Conservation (phyloP, 306 rosid genomes). For the Casuarina equisetifolia region DNA sequence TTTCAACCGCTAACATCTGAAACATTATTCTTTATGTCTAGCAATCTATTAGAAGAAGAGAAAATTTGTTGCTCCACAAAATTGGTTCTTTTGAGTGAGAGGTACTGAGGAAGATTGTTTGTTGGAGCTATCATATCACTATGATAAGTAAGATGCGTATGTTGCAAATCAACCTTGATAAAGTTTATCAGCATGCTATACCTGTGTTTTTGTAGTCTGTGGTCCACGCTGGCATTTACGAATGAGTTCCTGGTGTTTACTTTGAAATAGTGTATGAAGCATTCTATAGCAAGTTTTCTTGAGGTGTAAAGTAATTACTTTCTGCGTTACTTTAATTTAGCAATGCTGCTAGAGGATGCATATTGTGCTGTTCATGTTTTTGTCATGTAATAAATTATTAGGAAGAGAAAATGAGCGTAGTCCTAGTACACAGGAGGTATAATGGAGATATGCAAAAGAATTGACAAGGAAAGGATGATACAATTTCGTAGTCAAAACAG, state of each 20-base stretch:
- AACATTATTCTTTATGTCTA: not conserved
- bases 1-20: not conserved
- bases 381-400: not conserved
- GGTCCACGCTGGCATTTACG: not conserved
- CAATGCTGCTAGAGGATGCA: constrained; percentile 3
- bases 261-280: not conserved
- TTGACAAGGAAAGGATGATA: not conserved
- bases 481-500: not conserved
- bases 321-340: not conserved
- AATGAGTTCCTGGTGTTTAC: no score
- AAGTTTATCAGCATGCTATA: not conserved
- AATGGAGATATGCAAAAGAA: not conserved
- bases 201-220: not conserved
- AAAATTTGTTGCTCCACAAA: not conserved
- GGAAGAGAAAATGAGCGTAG: not conserved
- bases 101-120: not conserved
- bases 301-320: no score
- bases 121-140: not conserved
- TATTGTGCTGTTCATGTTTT: not conserved
- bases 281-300: no score
- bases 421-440: not conserved
- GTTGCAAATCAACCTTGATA: not conserved
- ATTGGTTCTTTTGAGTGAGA: not conserved
- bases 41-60: not conserved
- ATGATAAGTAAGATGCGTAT: not conserved